These are phyloP conservation scores for Naganishia vishniacii DNA, from an alignment of 768 basidiomycete species.

Conservation along the genomic window DNA sequence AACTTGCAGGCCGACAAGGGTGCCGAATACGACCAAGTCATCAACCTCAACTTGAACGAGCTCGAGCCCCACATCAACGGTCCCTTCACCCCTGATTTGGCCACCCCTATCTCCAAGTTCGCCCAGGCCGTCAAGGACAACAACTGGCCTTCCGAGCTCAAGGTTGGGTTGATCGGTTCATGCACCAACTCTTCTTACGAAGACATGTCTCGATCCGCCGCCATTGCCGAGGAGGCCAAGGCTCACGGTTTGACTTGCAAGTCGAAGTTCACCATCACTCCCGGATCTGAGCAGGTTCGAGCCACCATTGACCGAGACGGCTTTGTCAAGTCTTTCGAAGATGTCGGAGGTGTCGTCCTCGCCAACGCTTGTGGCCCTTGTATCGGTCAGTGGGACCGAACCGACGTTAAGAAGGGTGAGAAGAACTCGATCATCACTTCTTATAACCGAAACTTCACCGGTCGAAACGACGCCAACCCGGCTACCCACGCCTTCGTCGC, in stretches of 20 bases:
- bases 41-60: slow-evolving; percentile 92
- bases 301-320: slow-evolving; percentile 97
- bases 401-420: slow-evolving; percentile 94
- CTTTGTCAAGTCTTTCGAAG: slow-evolving; percentile 78
- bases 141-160: slow-evolving; percentile 92
- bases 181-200: slow-evolving; percentile 99
- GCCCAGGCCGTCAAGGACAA: slow-evolving; percentile 86
- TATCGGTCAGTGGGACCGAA: slow-evolving; percentile 98
- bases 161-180: slow-evolving; percentile 94
- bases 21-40: slow-evolving; percentile 86
- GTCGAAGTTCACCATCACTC: slow-evolving; percentile 96
- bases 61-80: slow-evolving; percentile 99
- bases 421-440: slow-evolving; percentile 98
- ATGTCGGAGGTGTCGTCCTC: slow-evolving; percentile 82
- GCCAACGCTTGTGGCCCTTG: slow-evolving; percentile 99
- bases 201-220: slow-evolving; percentile 97
- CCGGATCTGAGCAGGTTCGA: slow-evolving; percentile 95
- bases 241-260: slow-evolving; percentile 79
- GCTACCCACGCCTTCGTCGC: slow-evolving; percentile 68
- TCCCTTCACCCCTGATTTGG: slow-evolving; percentile 99
- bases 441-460: slow-evolving; percentile 99
- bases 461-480: slow-evolving; percentile 98
- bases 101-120: slow-evolving; percentile 96
- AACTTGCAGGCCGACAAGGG: slow-evolving; percentile 82
- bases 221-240: slow-evolving; percentile 82